These are phyloP conservation scores for Lanmaoa pseudosensibilis DNA, from an alignment of 768 basidiomycete species.

Conservation along the genomic window DNA sequence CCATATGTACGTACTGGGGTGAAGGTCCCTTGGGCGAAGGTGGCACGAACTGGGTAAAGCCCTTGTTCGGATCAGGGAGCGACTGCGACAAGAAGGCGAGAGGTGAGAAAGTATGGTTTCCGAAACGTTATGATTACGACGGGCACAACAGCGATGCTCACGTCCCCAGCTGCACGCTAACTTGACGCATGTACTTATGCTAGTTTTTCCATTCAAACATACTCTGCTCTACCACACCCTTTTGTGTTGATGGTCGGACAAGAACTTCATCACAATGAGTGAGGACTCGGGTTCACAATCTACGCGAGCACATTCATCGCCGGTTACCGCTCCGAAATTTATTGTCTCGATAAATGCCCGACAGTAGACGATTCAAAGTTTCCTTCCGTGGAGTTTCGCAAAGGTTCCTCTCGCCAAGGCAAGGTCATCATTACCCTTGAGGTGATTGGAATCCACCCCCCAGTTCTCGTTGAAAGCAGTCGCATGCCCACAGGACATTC, in stretches of 20 bases:
- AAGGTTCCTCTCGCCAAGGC: too few relatives aligned
- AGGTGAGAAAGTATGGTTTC: conserved; percentile 3
- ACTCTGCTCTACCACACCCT: background rate
- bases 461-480: too few relatives aligned
- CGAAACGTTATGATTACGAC: background rate
- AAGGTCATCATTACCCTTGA: too few relatives aligned
- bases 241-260: background rate
- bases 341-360: too few relatives aligned
- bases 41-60: conserved; percentile 59
- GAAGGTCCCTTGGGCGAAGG: conserved; percentile 51
- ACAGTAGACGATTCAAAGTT: too few relatives aligned
- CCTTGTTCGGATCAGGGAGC: conserved; percentile 54
- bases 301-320: too few relatives aligned
- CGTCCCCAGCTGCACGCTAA: background rate
- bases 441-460: too few relatives aligned
- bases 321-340: too few relatives aligned
- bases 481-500: too few relatives aligned
- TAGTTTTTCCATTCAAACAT: background rate
- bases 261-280: too few relatives aligned
- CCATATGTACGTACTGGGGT: conserved; percentile 71
- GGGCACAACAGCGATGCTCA: background rate
- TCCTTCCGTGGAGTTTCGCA: too few relatives aligned
- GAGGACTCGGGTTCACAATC: too few relatives aligned
- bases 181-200: background rate
- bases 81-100: conserved; percentile 36